Percentiles rank a stretch among this genome's conserved stretches.
Conservation (phyloP, 1,139 yeast species). For the Diutina catenulata region DNA sequence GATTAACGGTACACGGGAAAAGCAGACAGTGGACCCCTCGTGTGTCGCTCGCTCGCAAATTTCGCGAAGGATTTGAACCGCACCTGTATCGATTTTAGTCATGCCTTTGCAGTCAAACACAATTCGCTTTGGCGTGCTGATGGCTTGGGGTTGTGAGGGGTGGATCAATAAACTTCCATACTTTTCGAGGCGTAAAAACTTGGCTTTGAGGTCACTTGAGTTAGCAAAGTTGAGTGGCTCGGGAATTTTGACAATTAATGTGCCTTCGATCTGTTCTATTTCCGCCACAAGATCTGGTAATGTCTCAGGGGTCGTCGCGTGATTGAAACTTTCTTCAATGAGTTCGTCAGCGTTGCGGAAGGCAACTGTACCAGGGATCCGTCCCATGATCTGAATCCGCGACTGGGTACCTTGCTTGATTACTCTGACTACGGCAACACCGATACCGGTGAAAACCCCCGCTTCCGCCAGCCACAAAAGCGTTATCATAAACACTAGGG, state of each 20-base stretch:
- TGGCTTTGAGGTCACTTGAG: constrained; percentile 8
- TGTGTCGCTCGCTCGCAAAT: constrained; percentile 14
- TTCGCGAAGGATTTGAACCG: constrained; percentile 21
- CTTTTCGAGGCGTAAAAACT: constrained; percentile 9
- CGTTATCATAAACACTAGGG: constrained; percentile 15
- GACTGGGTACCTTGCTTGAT: constrained; percentile 19
- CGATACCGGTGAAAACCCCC: constrained; percentile 20
- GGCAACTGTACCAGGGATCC: constrained; percentile 20
- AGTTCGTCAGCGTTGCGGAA: constrained; percentile 25
- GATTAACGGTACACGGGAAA: constrained; percentile 17
- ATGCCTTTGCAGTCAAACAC: constrained; percentile 11
- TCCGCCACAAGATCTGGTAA: constrained; percentile 6
- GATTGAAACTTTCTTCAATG: constrained; percentile 18
- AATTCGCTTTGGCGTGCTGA: not conserved
- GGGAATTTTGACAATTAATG: constrained; percentile 8
- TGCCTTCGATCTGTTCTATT: constrained; percentile 9
- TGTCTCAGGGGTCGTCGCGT: not conserved
- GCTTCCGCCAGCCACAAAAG: constrained; percentile 23
- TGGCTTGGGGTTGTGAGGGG: constrained; percentile 9
- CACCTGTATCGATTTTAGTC: constrained; percentile 16
- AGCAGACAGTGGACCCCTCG: constrained; percentile 15
- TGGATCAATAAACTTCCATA: constrained; percentile 14
- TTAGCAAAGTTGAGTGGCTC: constrained; percentile 8
- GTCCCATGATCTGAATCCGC: constrained; percentile 22
- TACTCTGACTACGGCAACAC: constrained; percentile 18